A percentile compares a stretch with the other conserved stretches of the same genome.
Evolutionary conservation across 2,329 filamentous ascomycete genomes (phyloP).

Genomic region (Ceratocystis eucalypticola): DNA sequence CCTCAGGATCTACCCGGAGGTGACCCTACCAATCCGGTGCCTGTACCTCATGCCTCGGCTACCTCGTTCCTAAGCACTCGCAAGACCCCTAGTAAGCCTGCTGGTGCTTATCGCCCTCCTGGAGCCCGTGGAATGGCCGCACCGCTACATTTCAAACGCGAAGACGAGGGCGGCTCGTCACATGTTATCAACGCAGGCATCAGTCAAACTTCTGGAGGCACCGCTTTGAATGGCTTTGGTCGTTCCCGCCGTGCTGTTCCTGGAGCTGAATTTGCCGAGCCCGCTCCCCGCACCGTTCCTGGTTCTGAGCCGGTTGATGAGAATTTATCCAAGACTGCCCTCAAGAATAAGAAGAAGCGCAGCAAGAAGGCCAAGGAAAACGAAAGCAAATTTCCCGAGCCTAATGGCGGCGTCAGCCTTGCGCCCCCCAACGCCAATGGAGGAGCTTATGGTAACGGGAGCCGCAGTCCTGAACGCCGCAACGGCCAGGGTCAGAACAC

Average conservation of each 20-base stretch:
- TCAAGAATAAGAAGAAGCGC: slow-evolving; percentile 98
- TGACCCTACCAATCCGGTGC: slow-evolving; percentile 61
- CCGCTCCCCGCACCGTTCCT: slow-evolving; percentile 54
- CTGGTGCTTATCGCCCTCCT: slow-evolving; percentile 90
- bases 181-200: slow-evolving; percentile 66
- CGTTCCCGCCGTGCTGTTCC: slow-evolving; percentile 64
- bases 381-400: slow-evolving; percentile 44
- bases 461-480: slow-evolving; percentile 54
- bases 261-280: slow-evolving; percentile 63
- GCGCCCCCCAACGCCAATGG: slow-evolving; percentile 34
- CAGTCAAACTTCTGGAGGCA: slow-evolving; percentile 24
- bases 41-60: slow-evolving; percentile 70
- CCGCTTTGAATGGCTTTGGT: slow-evolving; percentile 68
- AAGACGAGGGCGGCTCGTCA: slow-evolving; percentile 88
- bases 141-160: slow-evolving; percentile 89
- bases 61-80: slow-evolving; percentile 67
- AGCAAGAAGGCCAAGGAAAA: slow-evolving; percentile 77
- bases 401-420: slow-evolving; percentile 35
- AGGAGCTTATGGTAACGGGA: slow-evolving; percentile 30
- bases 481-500: slow-evolving; percentile 29
- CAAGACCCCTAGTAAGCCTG: slow-evolving; percentile 92
- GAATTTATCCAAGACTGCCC: slow-evolving; percentile 64
- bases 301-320: slow-evolving; percentile 56
- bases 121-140: slow-evolving; percentile 81
- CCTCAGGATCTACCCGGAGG: slow-evolving; percentile 44